Base-by-base conservation (phyloP, 768 basidiomycete genomes). In the Termitomyces sp. region DNA sequence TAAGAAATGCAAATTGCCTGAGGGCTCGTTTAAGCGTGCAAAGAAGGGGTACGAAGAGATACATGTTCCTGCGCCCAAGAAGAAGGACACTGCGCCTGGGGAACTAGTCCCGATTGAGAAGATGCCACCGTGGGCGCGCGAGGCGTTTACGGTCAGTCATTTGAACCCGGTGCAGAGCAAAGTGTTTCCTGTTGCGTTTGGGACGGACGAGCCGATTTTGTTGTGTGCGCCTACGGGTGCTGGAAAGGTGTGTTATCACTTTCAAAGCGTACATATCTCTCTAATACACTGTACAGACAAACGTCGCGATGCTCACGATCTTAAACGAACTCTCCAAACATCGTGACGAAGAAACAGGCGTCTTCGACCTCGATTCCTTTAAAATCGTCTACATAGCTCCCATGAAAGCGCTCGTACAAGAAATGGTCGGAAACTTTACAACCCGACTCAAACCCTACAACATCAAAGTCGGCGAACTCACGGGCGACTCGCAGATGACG, bases 331-430 rank as follows among this genome's bases (percentile, higher is more conserved):
- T 99, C 23, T 75, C 81, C 34, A 96, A 97, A 66, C 86, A 90
- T 70, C 86, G 93, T n/a, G 84, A 95, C 66, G 87, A 89, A 43
- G 79, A 78, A 17, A 89, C 90, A 0, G 92, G 92, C 37, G 71
- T 73, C 10, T 90, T 97, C 66, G 91, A 94, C 66, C 80, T 95
- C 34, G 87, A 91, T 59, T 76, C 89, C 0, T 97, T 98, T 84
- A 99, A 99, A 75, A 90, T 97, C 54, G 86, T 99, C 63, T 99
- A 98, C 69, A 85, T 99, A 51, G 96, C 97, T 0, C 97, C 96
- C 4, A 99, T 99, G 97, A 99, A 99, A 71, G 97, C 96, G 3
- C 83, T 99, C 56, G 96, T 99, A 0, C 96, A 98, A 68, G 97
- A 99, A 72, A 95, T 96, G 89, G 97, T 98, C 58, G 92, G 93